Percentiles rank a stretch among this genome's conserved stretches.
Conservation (phyloP, 2,329 filamentous ascomycete genomes). For the Harringtonia lauricola region DNA sequence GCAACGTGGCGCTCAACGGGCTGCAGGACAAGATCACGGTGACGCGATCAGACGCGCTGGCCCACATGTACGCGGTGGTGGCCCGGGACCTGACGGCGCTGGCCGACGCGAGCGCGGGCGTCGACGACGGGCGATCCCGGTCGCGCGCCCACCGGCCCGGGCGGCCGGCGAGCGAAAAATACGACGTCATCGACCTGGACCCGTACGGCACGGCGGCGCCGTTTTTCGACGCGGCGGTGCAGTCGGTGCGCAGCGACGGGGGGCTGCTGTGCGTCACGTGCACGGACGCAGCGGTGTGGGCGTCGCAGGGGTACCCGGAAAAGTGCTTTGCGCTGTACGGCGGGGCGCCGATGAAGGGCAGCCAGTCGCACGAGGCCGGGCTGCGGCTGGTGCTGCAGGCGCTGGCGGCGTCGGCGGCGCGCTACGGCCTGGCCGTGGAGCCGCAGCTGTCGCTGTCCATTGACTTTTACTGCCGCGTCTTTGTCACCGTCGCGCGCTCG, state of each 20-base stretch:
- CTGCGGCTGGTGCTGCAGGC: slow-evolving; percentile 76
- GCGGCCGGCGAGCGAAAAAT: slow-evolving; percentile 36
- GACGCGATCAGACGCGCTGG: slow-evolving; percentile 71
- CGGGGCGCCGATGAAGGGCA: slow-evolving; percentile 74
- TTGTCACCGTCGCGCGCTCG: slow-evolving; percentile 70
- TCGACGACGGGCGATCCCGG: slow-evolving; percentile 16
- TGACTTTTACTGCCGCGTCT: slow-evolving; percentile 88
- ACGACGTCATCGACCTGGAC: slow-evolving; percentile 93
- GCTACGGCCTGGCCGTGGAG: slow-evolving; percentile 81
- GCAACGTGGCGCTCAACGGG: slow-evolving; percentile 77
- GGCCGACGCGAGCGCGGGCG: slow-evolving; percentile 16
- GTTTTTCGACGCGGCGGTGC: slow-evolving; percentile 84
- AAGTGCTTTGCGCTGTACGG: slow-evolving; percentile 94
- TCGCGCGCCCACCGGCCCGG: neutral
- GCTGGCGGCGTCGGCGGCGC: slow-evolving; percentile 68
- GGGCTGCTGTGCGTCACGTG: slow-evolving; percentile 92
- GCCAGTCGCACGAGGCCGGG: slow-evolving; percentile 80
- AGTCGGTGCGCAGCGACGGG: slow-evolving; percentile 72
- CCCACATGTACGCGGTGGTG: slow-evolving; percentile 76
- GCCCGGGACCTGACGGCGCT: slow-evolving; percentile 37
- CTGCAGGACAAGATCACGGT: slow-evolving; percentile 60
- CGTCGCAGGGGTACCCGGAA: slow-evolving; percentile 86
- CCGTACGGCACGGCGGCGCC: slow-evolving; percentile 90
- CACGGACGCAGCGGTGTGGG: slow-evolving; percentile 91
- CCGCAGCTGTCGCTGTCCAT: slow-evolving; percentile 88